These are phyloP conservation scores for Ceratobasidium sp. DNA, from an alignment of 1,284 basidiomycete species.

Conservation along the genomic window DNA sequence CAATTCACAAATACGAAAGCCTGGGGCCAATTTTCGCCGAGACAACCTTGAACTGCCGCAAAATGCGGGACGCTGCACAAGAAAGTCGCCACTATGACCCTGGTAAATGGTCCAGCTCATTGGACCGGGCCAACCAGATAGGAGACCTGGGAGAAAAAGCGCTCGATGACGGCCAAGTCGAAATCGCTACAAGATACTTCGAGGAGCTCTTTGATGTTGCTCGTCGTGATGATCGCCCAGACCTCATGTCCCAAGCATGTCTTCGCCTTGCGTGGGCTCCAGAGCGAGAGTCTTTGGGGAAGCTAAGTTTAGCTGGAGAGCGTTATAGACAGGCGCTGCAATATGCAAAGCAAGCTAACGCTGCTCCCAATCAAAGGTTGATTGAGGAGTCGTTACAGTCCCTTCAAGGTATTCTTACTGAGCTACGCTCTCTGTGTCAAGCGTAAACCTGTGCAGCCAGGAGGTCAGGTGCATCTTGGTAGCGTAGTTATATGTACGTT, in stretches of 20 bases:
- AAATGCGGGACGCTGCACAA: not conserved
- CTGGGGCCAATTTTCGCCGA: not conserved
- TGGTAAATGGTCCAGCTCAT: not conserved
- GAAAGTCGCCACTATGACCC: not conserved
- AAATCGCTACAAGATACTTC: not conserved
- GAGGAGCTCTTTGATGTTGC: not conserved
- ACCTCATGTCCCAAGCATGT: not conserved
- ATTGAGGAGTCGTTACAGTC: not conserved
- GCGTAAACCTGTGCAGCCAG: too few relatives aligned
- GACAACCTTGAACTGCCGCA: not conserved
- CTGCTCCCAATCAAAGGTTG: too few relatives aligned
- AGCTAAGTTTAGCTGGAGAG: not conserved
- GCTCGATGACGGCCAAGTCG: not conserved
- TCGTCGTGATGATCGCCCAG: not conserved
- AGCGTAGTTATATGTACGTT: too few relatives aligned
- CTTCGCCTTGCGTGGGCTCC: conserved; percentile 3
- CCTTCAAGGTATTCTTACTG: not conserved
- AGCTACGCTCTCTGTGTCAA: too few relatives aligned
- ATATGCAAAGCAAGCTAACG: not conserved
- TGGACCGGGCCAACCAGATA: not conserved
- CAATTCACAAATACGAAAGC: not conserved
- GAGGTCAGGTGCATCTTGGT: too few relatives aligned
- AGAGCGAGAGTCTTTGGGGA: not conserved
- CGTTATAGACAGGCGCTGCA: not conserved
- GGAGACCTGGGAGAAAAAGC: not conserved